These are phyloP conservation scores for Eimeria maxima DNA, from an alignment of 169 alveolate genomes.

Conservation along the genomic window DNA sequence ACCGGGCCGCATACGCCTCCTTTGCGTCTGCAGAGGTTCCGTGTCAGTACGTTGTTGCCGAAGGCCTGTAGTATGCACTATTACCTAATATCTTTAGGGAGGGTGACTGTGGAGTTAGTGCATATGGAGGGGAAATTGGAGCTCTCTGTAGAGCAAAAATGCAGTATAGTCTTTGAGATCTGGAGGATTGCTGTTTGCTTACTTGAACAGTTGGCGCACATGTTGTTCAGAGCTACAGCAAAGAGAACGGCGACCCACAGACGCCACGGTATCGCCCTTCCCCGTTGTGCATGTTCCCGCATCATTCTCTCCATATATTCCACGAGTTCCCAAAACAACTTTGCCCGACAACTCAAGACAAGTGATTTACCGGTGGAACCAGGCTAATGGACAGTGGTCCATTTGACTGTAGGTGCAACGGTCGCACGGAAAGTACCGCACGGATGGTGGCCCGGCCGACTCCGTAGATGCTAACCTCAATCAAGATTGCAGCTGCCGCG, in stretches of 20 bases:
- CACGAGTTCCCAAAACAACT: background rate
- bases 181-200: background rate
- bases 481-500: background rate
- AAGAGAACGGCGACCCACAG: conserved; percentile 17
- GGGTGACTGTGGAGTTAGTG: background rate
- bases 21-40: background rate
- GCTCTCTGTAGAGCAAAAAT: background rate
- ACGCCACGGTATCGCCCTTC: background rate
- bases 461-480: background rate
- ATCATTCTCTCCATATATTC: background rate
- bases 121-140: background rate
- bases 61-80: background rate
- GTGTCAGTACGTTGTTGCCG: background rate
- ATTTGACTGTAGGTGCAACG: background rate
- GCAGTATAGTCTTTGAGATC: background rate
- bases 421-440: background rate
- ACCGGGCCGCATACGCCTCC: background rate
- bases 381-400: background rate
- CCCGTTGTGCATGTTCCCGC: background rate
- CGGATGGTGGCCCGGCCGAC: background rate
- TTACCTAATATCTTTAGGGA: background rate
- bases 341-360: background rate
- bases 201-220: conserved; percentile 31
- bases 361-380: background rate
- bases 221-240: background rate